Evolutionary conservation across 176 grass and related monocot genomes (phyloP).

Genomic region (Echinochloa phyllopogon): DNA sequence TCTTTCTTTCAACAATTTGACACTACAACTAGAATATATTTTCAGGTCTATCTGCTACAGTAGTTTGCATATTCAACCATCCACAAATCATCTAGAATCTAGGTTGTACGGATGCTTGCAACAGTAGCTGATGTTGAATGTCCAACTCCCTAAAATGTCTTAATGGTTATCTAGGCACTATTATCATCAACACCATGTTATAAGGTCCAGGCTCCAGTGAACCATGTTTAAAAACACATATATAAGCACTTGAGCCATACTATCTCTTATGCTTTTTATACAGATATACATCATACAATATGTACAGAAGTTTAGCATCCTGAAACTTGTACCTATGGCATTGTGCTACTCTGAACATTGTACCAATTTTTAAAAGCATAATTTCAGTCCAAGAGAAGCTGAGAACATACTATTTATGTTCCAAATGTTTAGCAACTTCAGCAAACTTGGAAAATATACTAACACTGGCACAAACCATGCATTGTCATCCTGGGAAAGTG

Average conservation of each 20-base stretch:
- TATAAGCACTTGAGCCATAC: conserved; percentile 1
- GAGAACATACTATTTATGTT: neutral
- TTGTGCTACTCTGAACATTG: neutral
- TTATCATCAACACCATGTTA: conserved; percentile 11
- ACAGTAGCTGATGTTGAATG: neutral
- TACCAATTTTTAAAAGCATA: conserved; percentile 10
- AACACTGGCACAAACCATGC: neutral
- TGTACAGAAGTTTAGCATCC: conserved; percentile 1
- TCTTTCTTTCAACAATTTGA: conserved; percentile 7
- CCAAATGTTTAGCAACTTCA: neutral
- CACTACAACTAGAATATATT: neutral
- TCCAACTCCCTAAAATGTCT: neutral
- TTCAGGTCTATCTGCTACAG: conserved; percentile 1
- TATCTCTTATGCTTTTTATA: neutral
- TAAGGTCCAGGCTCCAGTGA: neutral
- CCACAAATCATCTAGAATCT: conserved; percentile 3
- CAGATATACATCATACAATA: conserved; percentile 2
- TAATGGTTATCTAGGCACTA: neutral
- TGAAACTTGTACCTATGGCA: neutral
- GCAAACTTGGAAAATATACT: neutral
- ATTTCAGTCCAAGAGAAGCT: neutral
- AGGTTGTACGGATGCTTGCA: neutral
- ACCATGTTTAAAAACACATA: neutral
- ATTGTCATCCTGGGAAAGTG: conserved; percentile 2
- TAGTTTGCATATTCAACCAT: neutral